phyloP scores from a whole-genome alignment of 495 filamentous ascomycete species.

The Baudoinia panamericana region DNA sequence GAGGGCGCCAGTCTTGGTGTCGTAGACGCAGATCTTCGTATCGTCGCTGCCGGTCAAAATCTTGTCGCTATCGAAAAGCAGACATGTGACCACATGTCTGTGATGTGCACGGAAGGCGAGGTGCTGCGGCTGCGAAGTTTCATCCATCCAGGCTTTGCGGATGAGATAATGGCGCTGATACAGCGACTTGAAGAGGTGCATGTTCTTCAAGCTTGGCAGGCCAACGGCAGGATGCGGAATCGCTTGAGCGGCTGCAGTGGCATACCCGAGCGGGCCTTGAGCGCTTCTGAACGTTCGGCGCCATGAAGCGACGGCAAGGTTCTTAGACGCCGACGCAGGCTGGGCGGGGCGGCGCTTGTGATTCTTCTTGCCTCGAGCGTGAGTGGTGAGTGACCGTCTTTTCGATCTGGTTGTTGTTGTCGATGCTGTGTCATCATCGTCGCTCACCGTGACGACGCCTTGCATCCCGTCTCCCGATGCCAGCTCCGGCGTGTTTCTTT shows the following conservation, averaged over 20 bases:
- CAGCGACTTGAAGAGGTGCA: slow-evolving; percentile 92
- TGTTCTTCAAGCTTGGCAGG: slow-evolving; percentile 57
- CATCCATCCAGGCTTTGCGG: slow-evolving; percentile 76
- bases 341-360: slow-evolving; percentile 38
- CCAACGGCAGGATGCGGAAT: slow-evolving; percentile 74
- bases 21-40: slow-evolving; percentile 95
- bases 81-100: slow-evolving; percentile 89
- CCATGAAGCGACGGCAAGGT: slow-evolving; percentile 32
- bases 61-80: slow-evolving; percentile 96
- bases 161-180: slow-evolving; percentile 87
- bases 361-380: slow-evolving; percentile 24
- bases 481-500: slow-evolving; percentile 20
- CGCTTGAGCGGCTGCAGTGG: slow-evolving; percentile 64
- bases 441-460: slow-evolving; percentile 9
- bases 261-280: slow-evolving; percentile 77
- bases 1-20: slow-evolving; percentile 84
- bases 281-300: slow-evolving; percentile 34
- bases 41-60: slow-evolving; percentile 97
- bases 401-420: slow-evolving; percentile 32
- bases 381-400: slow-evolving; percentile 41
- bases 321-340: slow-evolving; percentile 15
- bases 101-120: slow-evolving; percentile 93
- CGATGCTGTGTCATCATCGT: slow-evolving; percentile 13
- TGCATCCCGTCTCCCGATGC: background rate
- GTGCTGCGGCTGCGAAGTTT: slow-evolving; percentile 75